Evolutionary conservation across 306 rosid species (phyloP).

Genomic region (Vicia villosa): DNA sequence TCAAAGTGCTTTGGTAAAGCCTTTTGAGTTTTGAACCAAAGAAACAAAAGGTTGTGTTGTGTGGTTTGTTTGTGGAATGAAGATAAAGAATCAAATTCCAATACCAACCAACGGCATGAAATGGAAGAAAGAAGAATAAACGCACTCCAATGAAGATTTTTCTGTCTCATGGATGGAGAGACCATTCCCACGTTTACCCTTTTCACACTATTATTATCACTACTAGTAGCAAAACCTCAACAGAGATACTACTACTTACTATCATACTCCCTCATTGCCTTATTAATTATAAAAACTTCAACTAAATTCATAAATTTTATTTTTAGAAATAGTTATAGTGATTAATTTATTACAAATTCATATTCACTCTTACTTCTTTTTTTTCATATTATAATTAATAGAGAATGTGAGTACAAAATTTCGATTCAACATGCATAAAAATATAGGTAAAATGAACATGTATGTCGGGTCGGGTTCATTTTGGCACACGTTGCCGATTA

Average conservation of each 20-base stretch:
- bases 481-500: no score
- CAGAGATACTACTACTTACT: neutral
- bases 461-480: no score
- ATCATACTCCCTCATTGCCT: no score
- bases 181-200: constrained; percentile 42
- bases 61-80: constrained; percentile 2
- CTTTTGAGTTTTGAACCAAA: constrained; percentile 17
- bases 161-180: constrained; percentile 23
- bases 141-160: constrained; percentile 77
- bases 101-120: constrained; percentile 36
- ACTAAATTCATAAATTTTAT: no score
- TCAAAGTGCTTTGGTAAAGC: constrained; percentile 34
- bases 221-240: neutral
- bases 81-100: constrained; percentile 54
- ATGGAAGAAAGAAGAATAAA: constrained; percentile 61
- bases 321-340: no score
- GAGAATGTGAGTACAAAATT: no score
- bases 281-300: no score
- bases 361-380: no score
- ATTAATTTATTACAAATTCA: no score
- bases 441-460: no score
- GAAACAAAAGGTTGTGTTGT: neutral
- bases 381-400: no score
- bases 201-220: constrained; percentile 10
- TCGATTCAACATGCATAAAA: no score